Percentiles rank a stretch among this genome's conserved stretches.
These are phyloP conservation scores for Lyophyllum decastes DNA, from an alignment of 768 basidiomycete species.

Conservation along the genomic window DNA sequence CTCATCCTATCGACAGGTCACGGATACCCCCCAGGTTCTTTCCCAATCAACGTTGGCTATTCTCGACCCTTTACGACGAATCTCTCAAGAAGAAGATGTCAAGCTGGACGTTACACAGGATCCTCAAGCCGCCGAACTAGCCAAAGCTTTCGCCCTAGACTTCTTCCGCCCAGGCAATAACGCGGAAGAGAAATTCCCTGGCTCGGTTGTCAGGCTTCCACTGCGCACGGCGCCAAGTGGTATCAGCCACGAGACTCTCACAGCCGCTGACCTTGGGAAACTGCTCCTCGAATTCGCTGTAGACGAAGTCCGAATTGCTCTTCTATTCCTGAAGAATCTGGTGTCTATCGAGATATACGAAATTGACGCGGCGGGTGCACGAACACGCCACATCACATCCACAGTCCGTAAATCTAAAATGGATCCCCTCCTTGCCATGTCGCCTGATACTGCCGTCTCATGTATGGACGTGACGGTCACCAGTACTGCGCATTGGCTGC, in stretches of 20 bases:
- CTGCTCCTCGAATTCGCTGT: constrained; percentile 43
- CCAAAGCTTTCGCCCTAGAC: constrained; percentile 25
- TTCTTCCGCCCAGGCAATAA: constrained; percentile 5
- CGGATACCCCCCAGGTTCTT: constrained; percentile 50
- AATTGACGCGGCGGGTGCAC: constrained; percentile 27
- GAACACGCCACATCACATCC: constrained; percentile 16
- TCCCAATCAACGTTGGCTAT: constrained; percentile 40
- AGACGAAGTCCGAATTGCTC: constrained; percentile 37
- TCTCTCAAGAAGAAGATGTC: constrained; percentile 30
- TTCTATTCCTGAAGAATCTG: constrained; percentile 45
- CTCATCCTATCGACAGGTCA: constrained; percentile 32
- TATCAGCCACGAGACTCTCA: constrained; percentile 35
- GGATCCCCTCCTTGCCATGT: not conserved
- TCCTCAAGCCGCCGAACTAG: constrained; percentile 33
- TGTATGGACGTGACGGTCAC: constrained; percentile 17
- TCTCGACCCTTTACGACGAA: constrained; percentile 40
- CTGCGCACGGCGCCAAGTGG: constrained; percentile 34
- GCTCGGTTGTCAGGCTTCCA: constrained; percentile 50
- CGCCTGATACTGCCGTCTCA: not conserved
- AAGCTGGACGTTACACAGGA: constrained; percentile 27
- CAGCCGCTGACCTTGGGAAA: constrained; percentile 30
- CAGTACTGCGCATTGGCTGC: not conserved
- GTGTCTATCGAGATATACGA: constrained; percentile 40
- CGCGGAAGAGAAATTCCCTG: constrained; percentile 22
- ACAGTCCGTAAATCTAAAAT: constrained; percentile 11